phyloP scores from a whole-genome alignment of 2,329 filamentous ascomycete genomes.

The Pseudogymnoascus sp. region DNA sequence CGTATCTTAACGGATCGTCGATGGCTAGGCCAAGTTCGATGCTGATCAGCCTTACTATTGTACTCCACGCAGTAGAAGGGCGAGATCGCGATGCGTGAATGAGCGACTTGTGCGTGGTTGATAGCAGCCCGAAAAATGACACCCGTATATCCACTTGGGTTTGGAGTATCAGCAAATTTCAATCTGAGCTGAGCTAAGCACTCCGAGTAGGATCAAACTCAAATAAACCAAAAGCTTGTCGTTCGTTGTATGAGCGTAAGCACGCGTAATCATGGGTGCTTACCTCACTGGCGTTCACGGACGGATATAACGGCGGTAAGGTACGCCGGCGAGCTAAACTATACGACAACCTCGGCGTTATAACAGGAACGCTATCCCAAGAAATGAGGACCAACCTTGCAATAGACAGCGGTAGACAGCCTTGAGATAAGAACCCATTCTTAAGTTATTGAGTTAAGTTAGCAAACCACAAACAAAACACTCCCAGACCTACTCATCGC shows the following conservation, averaged over 20 bases:
- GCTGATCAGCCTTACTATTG: background rate
- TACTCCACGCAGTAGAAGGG: background rate
- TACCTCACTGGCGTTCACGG: background rate
- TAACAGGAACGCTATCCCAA: background rate
- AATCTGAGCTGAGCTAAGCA: background rate
- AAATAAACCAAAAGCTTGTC: background rate
- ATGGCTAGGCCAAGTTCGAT: background rate
- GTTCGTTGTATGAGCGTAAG: background rate
- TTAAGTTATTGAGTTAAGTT: background rate
- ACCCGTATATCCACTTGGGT: background rate
- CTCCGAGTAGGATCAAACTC: background rate
- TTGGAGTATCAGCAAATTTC: background rate
- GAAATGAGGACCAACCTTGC: background rate
- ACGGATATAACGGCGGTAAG: background rate
- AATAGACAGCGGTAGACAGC: background rate
- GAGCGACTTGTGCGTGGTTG: background rate
- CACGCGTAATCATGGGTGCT: background rate
- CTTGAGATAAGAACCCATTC: background rate
- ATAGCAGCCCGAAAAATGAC: background rate
- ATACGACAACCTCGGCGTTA: background rate
- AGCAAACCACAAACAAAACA: background rate
- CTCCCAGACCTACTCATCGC: background rate
- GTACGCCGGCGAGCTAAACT: background rate
- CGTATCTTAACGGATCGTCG: background rate
- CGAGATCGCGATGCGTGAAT: background rate